Base-by-base conservation (phyloP, 1,284 basidiomycete genomes). In the Agroathelia rolfsii region DNA sequence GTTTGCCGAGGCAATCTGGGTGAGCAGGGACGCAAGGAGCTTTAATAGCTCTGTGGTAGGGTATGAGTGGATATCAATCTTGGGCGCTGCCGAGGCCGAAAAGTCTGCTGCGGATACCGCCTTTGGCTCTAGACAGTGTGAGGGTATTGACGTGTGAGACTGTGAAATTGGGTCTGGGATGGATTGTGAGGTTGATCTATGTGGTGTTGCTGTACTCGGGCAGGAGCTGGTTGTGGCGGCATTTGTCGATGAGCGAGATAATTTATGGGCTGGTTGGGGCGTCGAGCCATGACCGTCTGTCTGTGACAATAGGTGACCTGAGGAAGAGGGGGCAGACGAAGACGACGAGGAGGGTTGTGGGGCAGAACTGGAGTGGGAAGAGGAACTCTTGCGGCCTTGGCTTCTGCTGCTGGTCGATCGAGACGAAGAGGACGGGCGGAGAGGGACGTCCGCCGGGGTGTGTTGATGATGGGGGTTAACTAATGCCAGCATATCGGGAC, bases 1-100 rank as follows among this genome's bases (percentile, higher is more conserved):
- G 56, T 97, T 97, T 4, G 88, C 79, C 3, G 77, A 75, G 3
- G 94, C 90, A 51, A 97, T 96, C 56, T 92, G 87, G 29, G 87
- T 79, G 38, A 98, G 70, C 10, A 97, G 64, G 3, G 77, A 76
- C 0, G 94, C 92, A n/a, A 98, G 77, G 10, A 95, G 75, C 19
- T 75, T 76, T 28, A 98, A 69, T 8, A 98, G 72, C 35, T 90
- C 75, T 6, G 66, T 55, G 2, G 79, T 61, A 1, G 74, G 72
- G 48, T 78, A 80, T 7, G 67, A 53, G 43, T 82, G 70, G 48
- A 83, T 72, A 52, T 81, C 74, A 40, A 76, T 54, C 1, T 61
- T 19, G 5, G 36, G 17, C 7, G 36, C 7, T 5, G 25, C 24
- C 13, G 24, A 16, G n/a, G n/a, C n/a, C n/a, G 22, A 24, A 24